Evolutionary conservation across 257 asterid species (phyloP).

Genomic region (Solanum neorickii): DNA sequence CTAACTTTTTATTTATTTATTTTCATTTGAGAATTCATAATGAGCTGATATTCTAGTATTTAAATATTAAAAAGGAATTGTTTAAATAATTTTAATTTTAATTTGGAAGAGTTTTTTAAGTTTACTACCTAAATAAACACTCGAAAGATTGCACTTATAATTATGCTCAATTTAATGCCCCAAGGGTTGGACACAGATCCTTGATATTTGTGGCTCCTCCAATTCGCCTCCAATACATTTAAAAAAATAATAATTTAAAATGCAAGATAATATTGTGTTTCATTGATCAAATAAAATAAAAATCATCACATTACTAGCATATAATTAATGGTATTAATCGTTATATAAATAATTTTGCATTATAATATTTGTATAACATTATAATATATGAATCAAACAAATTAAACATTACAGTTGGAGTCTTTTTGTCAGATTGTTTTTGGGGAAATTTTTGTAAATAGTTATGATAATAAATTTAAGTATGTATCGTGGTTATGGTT

Average conservation of each 20-base stretch:
- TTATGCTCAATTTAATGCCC: not conserved
- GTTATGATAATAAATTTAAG: too few species aligned
- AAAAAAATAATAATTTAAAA: too few species aligned
- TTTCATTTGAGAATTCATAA: too few species aligned
- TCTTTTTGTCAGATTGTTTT: not conserved
- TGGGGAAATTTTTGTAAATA: too few species aligned
- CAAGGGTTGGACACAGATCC: not conserved
- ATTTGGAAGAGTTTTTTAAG: too few species aligned
- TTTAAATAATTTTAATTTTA: too few species aligned
- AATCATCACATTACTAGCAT: not conserved
- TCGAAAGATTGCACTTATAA: not conserved
- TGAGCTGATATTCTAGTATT: not conserved
- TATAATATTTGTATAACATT: too few species aligned
- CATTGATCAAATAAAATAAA: too few species aligned
- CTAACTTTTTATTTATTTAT: too few species aligned
- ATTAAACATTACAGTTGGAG: not conserved
- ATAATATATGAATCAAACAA: not conserved
- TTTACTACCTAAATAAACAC: not conserved
- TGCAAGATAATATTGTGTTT: not conserved
- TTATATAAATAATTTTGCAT: not conserved
- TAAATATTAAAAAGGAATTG: too few species aligned
- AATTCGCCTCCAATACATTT: not conserved
- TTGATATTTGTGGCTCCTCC: not conserved
- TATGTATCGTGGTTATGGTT: not conserved
- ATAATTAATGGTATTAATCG: not conserved